A percentile compares a stretch with the other conserved stretches of the same genome.
Evolutionary conservation across 2,329 filamentous ascomycete genomes (phyloP).

Genomic region (Ascochyta clinopodiicola): DNA sequence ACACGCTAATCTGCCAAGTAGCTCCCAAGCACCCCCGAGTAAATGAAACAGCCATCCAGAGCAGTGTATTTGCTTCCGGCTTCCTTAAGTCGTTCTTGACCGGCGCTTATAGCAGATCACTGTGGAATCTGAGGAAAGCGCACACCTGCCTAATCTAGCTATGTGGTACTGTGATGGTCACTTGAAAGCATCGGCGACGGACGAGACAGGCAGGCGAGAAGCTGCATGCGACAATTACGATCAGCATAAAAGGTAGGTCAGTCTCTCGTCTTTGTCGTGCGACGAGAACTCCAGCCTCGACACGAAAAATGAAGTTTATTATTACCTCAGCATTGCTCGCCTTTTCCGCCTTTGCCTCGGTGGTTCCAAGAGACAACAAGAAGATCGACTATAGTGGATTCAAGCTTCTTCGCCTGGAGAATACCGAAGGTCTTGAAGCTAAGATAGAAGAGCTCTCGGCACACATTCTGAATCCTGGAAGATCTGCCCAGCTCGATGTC

Average conservation of each 20-base stretch:
- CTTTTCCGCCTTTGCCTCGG: constrained; percentile 31
- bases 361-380: constrained; percentile 34
- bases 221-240: not conserved
- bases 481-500: constrained; percentile 38
- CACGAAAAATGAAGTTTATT: constrained; percentile 38
- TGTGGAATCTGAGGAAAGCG: constrained; percentile 10
- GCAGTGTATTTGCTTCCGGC: constrained; percentile 12
- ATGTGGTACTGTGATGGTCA: constrained; percentile 19
- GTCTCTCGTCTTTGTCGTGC: not conserved
- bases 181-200: constrained; percentile 12
- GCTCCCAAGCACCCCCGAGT: constrained; percentile 30
- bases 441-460: constrained; percentile 42
- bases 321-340: constrained; percentile 36
- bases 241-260: constrained; percentile 23
- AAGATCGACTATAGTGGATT: constrained; percentile 48
- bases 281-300: constrained; percentile 7
- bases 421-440: constrained; percentile 30
- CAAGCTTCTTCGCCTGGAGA: constrained; percentile 44
- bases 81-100: constrained; percentile 28
- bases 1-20: constrained; percentile 15
- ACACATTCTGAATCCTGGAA: constrained; percentile 44
- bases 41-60: constrained; percentile 40
- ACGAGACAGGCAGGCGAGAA: constrained; percentile 33
- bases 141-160: constrained; percentile 34
- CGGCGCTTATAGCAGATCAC: constrained; percentile 27